These are phyloP conservation scores for Pyricularia grisea DNA, from an alignment of 2,329 filamentous ascomycete genomes.

Conservation along the genomic window DNA sequence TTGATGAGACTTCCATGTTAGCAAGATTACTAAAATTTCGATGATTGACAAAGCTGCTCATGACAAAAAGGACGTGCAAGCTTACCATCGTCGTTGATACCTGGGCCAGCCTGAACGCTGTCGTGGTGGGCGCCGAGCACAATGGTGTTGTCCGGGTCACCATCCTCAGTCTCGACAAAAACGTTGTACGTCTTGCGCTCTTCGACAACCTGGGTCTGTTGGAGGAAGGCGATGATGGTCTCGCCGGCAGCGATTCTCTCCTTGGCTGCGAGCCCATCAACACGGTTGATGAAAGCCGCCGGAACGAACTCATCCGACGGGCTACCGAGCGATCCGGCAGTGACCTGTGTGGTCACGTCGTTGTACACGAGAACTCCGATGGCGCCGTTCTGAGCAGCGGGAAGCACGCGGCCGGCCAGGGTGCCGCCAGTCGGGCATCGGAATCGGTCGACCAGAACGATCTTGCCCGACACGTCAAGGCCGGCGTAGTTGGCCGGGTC, in stretches of 20 bases:
- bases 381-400: constrained; percentile 39
- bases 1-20: neutral
- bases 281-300: constrained; percentile 3
- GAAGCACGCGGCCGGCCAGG: constrained; percentile 38
- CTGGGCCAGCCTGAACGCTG: constrained; percentile 53
- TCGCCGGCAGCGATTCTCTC: constrained; percentile 12
- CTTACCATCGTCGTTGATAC: constrained; percentile 67
- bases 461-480: constrained; percentile 26
- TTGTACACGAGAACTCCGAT: constrained; percentile 50
- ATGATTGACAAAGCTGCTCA: neutral
- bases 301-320: constrained; percentile 3
- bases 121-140: constrained; percentile 59
- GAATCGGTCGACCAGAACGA: constrained; percentile 30
- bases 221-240: neutral
- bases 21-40: neutral
- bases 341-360: constrained; percentile 38
- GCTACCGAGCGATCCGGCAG: constrained; percentile 3
- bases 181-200: constrained; percentile 49
- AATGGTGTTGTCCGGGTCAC: constrained; percentile 54
- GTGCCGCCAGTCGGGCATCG: constrained; percentile 26
- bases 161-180: constrained; percentile 49
- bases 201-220: constrained; percentile 12
- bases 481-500: constrained; percentile 21
- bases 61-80: neutral
- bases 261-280: constrained; percentile 3